Conservation (phyloP, 2,329 filamentous ascomycete genomes). For the Pseudocercospora pini-densiflorae region DNA sequence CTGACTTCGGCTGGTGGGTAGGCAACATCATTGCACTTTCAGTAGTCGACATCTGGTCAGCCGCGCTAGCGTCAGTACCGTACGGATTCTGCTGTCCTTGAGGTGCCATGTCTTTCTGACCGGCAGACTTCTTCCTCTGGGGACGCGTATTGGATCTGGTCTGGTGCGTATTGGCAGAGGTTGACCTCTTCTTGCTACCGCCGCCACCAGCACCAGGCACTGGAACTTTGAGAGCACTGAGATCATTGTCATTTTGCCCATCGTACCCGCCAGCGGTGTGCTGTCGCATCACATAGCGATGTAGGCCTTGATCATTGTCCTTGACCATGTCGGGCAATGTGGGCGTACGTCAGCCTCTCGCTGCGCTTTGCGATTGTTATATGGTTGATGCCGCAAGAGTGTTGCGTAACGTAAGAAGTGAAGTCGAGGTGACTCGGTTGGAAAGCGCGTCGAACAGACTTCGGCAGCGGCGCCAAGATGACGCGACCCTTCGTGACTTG, state of each 20-base stretch:
- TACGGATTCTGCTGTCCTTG: background rate
- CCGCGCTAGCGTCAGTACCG: slow-evolving; percentile 22
- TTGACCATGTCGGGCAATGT: background rate
- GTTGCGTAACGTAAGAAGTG: background rate
- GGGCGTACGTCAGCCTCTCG: background rate
- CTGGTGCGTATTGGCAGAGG: slow-evolving; percentile 4
- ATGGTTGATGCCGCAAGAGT: background rate
- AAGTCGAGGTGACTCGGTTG: background rate
- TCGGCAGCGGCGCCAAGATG: background rate
- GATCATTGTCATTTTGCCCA: background rate
- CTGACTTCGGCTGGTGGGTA: background rate
- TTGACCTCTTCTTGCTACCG: background rate
- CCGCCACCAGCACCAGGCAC: background rate
- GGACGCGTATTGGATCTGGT: background rate
- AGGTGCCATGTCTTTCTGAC: slow-evolving; percentile 1
- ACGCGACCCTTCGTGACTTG: background rate
- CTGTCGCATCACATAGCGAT: slow-evolving; percentile 16
- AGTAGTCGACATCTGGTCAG: slow-evolving; percentile 14
- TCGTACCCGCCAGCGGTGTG: slow-evolving; percentile 8
- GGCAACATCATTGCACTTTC: background rate
- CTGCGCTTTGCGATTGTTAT: background rate
- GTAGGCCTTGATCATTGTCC: slow-evolving; percentile 6
- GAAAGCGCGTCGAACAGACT: background rate
- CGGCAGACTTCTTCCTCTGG: background rate
- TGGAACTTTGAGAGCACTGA: background rate